These are phyloP conservation scores for Coccomyxa sp. DNA, from an alignment of 139 green algal species.

Conservation along the genomic window DNA sequence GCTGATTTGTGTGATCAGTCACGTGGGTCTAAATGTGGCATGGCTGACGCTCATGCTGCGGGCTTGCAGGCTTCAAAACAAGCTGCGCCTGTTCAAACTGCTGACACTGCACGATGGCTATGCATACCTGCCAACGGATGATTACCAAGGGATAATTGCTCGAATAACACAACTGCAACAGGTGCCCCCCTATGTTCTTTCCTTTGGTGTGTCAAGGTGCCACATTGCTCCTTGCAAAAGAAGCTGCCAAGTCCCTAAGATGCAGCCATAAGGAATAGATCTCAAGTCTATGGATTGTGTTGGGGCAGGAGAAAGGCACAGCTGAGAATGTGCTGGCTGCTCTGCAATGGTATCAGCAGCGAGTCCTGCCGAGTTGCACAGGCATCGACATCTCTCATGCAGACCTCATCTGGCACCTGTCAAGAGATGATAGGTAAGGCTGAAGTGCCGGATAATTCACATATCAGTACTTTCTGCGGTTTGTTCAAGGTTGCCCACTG, in stretches of 20 bases:
- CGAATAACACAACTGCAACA: neutral
- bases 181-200: neutral
- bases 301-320: neutral
- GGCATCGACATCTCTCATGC: slow-evolving; percentile 28
- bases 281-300: neutral
- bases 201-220: neutral
- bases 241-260: neutral
- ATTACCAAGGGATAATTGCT: neutral
- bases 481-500: no score
- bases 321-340: neutral
- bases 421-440: slow-evolving; percentile 4
- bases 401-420: slow-evolving; percentile 31
- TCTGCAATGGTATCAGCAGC: slow-evolving; percentile 31
- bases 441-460: neutral
- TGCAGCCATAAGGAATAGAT: neutral
- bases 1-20: no score
- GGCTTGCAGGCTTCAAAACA: neutral
- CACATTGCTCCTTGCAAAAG: neutral
- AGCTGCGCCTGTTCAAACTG: neutral
- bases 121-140: neutral
- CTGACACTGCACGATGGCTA: neutral
- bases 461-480: no score
- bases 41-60: no score
- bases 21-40: no score
- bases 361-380: slow-evolving; percentile 30